Conservation (phyloP, 2,329 filamentous ascomycete genomes). For the Aphanocladium album region DNA sequence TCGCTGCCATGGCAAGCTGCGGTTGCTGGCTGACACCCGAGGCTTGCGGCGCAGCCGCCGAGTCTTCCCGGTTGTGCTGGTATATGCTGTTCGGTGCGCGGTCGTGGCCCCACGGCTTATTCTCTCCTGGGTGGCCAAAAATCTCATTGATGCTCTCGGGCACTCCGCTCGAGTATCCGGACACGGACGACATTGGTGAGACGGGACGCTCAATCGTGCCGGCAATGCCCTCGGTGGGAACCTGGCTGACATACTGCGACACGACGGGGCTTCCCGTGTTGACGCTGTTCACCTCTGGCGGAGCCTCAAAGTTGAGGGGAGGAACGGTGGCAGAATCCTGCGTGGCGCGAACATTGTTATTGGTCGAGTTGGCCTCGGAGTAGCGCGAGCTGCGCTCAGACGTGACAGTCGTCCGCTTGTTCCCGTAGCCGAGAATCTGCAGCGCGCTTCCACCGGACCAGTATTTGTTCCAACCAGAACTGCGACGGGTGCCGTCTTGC, state of each 20-base stretch:
- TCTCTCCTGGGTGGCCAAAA: slow-evolving; percentile 42
- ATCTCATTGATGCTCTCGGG: slow-evolving; percentile 57
- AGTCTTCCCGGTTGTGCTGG: slow-evolving; percentile 35
- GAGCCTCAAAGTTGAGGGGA: slow-evolving; percentile 61
- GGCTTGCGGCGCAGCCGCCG: slow-evolving; percentile 27
- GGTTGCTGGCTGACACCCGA: slow-evolving; percentile 42
- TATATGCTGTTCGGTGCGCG: slow-evolving; percentile 51
- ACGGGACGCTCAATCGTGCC: slow-evolving; percentile 56
- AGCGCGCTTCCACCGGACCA: slow-evolving; percentile 69
- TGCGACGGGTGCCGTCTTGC: slow-evolving; percentile 49
- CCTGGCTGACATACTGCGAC: slow-evolving; percentile 49
- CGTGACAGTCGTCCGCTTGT: slow-evolving; percentile 45
- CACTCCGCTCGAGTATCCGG: slow-evolving; percentile 59
- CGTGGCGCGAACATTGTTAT: slow-evolving; percentile 43
- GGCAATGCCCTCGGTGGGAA: slow-evolving; percentile 53
- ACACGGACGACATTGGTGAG: slow-evolving; percentile 42
- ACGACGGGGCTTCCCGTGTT: slow-evolving; percentile 66
- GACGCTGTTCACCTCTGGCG: slow-evolving; percentile 60
- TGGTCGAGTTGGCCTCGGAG: slow-evolving; percentile 33
- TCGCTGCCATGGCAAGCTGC: slow-evolving; percentile 45
- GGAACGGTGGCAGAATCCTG: slow-evolving; percentile 66
- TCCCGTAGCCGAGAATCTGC: slow-evolving; percentile 58
- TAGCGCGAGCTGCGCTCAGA: slow-evolving; percentile 55
- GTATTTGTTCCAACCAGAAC: slow-evolving; percentile 72
- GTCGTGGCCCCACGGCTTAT: slow-evolving; percentile 44